Evolutionary conservation across 2,329 filamentous ascomycete genomes (phyloP), one percentile per base, ranked within the genome.

Genomic region (Rhexocercosporidium sp.): DNA sequence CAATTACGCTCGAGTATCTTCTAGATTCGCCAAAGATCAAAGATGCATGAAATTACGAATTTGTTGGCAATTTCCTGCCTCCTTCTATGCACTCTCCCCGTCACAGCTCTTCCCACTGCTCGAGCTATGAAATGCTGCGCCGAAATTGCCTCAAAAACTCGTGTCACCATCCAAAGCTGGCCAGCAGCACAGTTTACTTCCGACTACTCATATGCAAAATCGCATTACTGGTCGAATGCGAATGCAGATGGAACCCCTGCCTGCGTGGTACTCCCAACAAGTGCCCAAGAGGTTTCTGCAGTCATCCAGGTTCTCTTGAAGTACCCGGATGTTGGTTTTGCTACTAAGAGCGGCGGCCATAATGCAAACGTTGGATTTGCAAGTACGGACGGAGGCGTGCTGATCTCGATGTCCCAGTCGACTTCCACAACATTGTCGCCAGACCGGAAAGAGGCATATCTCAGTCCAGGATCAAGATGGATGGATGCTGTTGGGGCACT

Each of bases 261-360:
- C 5, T 81, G 80, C 66, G 70, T 79, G 29, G 76, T 79, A 1
- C 72, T 78, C 22, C 80, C 79, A 3, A 68, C 70, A 7, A 71
- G 70, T 12, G 72, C 79, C 3, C 64, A 74, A 22, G 76, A 81
- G 16, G 78, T 80, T 18, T 74, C 79, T 4, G 39, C 39, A 3
- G 72, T 76, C n/a, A 73, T 81, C 12, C 73, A 66, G 41, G 59
- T 77, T 11, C 71, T 81, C n/a, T 74, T 76, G 53, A 66, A 73
- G 3, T 70, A 69, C 64, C 69, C 75, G 1, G 71, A 74, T 49
- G 78, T 79, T 9, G 49, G 70, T 0, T 83, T 83, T 72, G 80
- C 82, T 6, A 76, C 79, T 29, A 79, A 80, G 41, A 79, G 79
- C 64, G 81, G 81, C 18, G 82, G 81, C 0, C 82, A 83, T 72